Conservation (phyloP, 768 basidiomycete genomes). For the Clavulina sp. region DNA sequence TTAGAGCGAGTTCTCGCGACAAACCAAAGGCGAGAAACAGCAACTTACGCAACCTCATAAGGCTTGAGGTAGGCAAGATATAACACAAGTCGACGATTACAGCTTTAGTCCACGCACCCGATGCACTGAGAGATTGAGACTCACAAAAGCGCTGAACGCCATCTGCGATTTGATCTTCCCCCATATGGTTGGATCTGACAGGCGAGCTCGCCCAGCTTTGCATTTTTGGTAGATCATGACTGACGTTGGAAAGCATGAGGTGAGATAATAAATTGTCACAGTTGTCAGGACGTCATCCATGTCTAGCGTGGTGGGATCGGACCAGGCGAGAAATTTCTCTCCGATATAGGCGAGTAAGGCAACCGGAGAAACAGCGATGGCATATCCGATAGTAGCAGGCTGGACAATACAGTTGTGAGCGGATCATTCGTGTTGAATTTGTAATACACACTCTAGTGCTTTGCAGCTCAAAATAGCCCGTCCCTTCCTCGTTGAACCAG, state of each 20-base stretch:
- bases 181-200: not conserved
- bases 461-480: not conserved
- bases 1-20: not conserved
- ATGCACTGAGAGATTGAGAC: not conserved
- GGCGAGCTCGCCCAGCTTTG: not conserved
- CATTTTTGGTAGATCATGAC: conserved; percentile 13
- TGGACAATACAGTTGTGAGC: not conserved
- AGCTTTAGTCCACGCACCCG: not conserved
- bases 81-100: too few species aligned
- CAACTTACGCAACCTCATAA: not conserved
- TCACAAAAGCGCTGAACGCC: not conserved
- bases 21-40: not conserved
- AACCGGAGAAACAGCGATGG: conserved; percentile 11
- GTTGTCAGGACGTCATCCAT: conserved; percentile 10
- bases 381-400: conserved; percentile 14
- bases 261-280: conserved; percentile 13
- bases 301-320: conserved; percentile 10
- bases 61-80: not conserved
- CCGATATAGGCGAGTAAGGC: conserved; percentile 13
- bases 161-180: not conserved
- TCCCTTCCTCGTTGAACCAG: not conserved
- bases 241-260: conserved; percentile 10
- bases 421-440: not conserved
- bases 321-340: conserved; percentile 14
- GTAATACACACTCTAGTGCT: not conserved